Evolutionary conservation across 345 rosid species (phyloP).

Genomic region (Erodium maritimum): DNA sequence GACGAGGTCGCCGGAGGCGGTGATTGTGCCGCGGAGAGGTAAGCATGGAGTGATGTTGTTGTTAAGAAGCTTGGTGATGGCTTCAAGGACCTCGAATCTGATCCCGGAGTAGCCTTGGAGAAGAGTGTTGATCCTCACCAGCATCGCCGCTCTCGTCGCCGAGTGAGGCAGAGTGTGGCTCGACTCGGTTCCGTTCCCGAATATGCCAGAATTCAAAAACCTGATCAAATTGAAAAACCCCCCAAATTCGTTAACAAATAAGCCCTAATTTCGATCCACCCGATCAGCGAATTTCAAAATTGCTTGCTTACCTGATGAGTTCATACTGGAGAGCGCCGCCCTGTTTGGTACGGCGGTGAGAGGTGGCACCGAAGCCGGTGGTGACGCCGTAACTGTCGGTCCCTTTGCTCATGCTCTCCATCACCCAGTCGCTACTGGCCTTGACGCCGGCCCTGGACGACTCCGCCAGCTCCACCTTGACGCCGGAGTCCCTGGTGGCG

Average conservation of each 20-base stretch:
- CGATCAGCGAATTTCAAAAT: too few species aligned
- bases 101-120: conserved; percentile 71
- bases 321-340: conserved; percentile 62
- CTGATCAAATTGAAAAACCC: conserved; percentile 16
- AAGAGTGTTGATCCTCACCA: conserved; percentile 61
- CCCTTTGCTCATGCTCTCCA: conserved; percentile 61
- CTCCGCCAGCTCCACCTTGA: conserved; percentile 47
- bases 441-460: conserved; percentile 48
- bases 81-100: conserved; percentile 58
- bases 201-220: conserved; percentile 65
- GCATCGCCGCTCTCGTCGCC: conserved; percentile 60
- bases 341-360: conserved; percentile 58
- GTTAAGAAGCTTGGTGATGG: conserved; percentile 52
- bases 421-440: conserved; percentile 72
- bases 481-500: conserved; percentile 17
- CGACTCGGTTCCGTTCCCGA: conserved; percentile 38
- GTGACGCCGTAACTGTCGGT: conserved; percentile 73
- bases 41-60: conserved; percentile 54
- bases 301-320: conserved; percentile 72
- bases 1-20: conserved; percentile 63
- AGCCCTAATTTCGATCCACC: too few species aligned
- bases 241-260: too few species aligned
- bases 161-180: conserved; percentile 46
- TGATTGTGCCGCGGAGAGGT: conserved; percentile 66
- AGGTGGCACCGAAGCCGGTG: conserved; percentile 69